Conservation (phyloP, 257 asterid species). For the Solanum microdontum region DNA sequence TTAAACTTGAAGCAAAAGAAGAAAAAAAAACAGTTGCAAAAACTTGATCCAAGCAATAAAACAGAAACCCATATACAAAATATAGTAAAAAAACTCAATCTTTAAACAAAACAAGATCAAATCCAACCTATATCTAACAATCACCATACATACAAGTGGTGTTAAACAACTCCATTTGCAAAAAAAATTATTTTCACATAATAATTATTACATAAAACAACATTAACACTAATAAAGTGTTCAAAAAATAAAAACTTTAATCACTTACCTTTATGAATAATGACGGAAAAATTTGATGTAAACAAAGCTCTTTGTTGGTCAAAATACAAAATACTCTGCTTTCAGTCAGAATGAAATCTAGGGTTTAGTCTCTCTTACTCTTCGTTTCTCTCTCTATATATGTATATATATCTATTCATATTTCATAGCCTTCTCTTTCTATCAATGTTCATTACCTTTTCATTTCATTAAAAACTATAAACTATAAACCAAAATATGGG, state of each 20-base stretch:
- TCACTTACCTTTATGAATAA: conserved; percentile 14
- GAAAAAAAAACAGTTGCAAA: not conserved
- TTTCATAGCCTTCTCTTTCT: conserved; percentile 1
- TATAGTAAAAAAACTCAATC: not conserved
- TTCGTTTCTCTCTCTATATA: conserved; percentile 1
- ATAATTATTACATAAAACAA: not conserved
- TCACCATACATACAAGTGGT: conserved; percentile 6
- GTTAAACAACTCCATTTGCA: not conserved
- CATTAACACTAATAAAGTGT: not conserved
- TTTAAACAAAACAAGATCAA: not conserved
- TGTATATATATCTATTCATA: not conserved
- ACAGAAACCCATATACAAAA: conserved; percentile 15
- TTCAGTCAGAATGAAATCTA: conserved; percentile 23
- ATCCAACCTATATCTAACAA: not conserved
- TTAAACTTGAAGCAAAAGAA: not conserved
- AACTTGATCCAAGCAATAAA: conserved; percentile 19
- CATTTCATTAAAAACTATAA: conserved; percentile 1
- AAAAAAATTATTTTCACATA: not conserved
- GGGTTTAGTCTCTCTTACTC: conserved; percentile 17
- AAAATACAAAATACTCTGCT: conserved; percentile 14
- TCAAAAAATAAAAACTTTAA: not conserved
- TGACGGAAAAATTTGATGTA: not conserved
- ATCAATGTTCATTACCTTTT: not conserved
- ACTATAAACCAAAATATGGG: conserved; percentile 5
- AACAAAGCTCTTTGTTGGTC: conserved; percentile 5